These are phyloP conservation scores for Spergularia azorica DNA, from an alignment of 179 eudicot species.

Conservation along the genomic window DNA sequence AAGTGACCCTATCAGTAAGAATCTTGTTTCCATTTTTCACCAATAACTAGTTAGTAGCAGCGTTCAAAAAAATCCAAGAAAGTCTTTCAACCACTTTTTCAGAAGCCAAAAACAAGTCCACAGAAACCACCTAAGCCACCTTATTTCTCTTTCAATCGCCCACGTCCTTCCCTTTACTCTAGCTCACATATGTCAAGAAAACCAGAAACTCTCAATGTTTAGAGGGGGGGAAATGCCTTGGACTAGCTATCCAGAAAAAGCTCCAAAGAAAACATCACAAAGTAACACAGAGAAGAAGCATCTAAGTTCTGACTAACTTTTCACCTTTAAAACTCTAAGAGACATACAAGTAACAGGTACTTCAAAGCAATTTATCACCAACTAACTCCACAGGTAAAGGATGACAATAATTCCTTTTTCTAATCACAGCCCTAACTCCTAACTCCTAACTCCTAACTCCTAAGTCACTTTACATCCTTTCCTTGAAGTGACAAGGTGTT, in stretches of 20 bases:
- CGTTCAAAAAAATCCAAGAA: not conserved
- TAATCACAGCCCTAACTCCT: not conserved
- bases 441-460: not conserved
- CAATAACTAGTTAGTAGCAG: not conserved
- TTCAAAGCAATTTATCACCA: too few relatives aligned
- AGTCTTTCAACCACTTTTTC: slow-evolving; percentile 10
- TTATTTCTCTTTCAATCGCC: not conserved
- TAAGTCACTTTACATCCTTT: not conserved
- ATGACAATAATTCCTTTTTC: too few relatives aligned
- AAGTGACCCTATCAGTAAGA: not conserved
- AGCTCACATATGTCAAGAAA: not conserved
- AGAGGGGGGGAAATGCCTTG: not conserved
- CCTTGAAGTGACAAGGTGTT: not conserved
- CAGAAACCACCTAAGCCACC: not conserved
- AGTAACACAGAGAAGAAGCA: too few relatives aligned
- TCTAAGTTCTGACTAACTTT: too few relatives aligned
- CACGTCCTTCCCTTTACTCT: not conserved
- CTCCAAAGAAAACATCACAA: too few relatives aligned
- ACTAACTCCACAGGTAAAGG: too few relatives aligned
- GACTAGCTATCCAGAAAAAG: not conserved
- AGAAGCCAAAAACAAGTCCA: not conserved
- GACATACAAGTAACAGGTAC: too few relatives aligned
- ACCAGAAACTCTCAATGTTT: not conserved
- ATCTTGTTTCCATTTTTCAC: slow-evolving; percentile 1
- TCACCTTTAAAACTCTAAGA: too few relatives aligned